phyloP scores from a whole-genome alignment of 2,329 filamentous ascomycete genomes.

The Orbilia oligospora region DNA sequence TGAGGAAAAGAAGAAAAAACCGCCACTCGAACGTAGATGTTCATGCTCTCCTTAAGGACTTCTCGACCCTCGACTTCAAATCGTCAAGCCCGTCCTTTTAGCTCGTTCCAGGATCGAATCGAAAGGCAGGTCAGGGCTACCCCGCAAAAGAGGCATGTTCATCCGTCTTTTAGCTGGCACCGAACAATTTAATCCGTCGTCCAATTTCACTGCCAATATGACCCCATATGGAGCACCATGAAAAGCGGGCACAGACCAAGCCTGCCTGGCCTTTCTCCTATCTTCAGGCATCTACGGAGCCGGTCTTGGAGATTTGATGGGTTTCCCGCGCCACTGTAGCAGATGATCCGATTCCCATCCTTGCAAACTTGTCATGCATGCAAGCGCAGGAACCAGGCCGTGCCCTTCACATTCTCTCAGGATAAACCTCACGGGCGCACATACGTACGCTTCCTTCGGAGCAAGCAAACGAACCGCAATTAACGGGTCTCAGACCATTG shows the following conservation, averaged over 20 bases:
- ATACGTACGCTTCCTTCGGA: constrained; percentile 21
- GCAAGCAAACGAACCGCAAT: constrained; percentile 10
- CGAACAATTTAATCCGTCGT: constrained; percentile 15
- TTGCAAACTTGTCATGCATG: constrained; percentile 33
- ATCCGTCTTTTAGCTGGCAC: constrained; percentile 23
- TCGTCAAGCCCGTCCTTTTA: constrained; percentile 9
- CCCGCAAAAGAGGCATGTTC: constrained; percentile 60
- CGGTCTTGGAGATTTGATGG: constrained; percentile 40
- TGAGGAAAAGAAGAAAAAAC: constrained; percentile 2
- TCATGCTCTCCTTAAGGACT: constrained; percentile 25
- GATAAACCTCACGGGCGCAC: constrained; percentile 17
- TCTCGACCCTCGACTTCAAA: constrained; percentile 19
- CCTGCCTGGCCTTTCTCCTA: constrained; percentile 32
- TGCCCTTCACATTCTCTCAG: constrained; percentile 49
- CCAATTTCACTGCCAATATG: constrained; percentile 20
- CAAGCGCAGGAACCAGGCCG: constrained; percentile 39
- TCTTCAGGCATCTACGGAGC: constrained; percentile 51
- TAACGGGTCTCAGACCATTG: constrained; percentile 39
- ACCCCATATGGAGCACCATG: constrained; percentile 11
- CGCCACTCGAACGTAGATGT: constrained; percentile 10
- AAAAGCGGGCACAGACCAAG: constrained; percentile 25
- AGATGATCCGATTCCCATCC: constrained; percentile 49
- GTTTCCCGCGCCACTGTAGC: constrained; percentile 39
- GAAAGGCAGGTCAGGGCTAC: constrained; percentile 52
- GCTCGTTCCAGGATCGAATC: constrained; percentile 39